Evolutionary conservation across 257 asterid genomes (phyloP).

Genomic region (Mentha longifolia): DNA sequence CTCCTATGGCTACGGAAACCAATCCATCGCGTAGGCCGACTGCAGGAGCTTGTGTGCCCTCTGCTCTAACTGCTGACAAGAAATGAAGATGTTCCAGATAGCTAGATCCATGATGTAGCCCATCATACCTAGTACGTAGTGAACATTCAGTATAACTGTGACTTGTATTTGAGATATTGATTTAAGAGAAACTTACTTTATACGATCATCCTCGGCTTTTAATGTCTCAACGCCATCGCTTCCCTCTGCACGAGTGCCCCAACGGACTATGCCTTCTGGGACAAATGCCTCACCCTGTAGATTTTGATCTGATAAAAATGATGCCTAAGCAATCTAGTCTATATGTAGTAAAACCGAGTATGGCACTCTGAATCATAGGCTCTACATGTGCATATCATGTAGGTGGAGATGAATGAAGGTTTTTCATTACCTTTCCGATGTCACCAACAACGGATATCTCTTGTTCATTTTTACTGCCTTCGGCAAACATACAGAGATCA

Average conservation of each 20-base stretch:
- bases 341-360: neutral
- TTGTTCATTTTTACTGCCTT: slow-evolving; percentile 95
- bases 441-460: slow-evolving; percentile 94
- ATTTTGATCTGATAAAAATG: neutral
- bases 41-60: slow-evolving; percentile 64
- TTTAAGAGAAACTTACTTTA: slow-evolving; percentile 53
- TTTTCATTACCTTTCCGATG: slow-evolving; percentile 70
- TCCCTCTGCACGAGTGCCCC: slow-evolving; percentile 75
- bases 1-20: slow-evolving; percentile 93
- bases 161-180: neutral
- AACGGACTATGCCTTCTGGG: slow-evolving; percentile 80
- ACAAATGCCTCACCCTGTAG: slow-evolving; percentile 92
- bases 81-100: slow-evolving; percentile 86
- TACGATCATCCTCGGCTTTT: slow-evolving; percentile 69
- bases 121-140: slow-evolving; percentile 64
- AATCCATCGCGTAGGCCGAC: slow-evolving; percentile 80
- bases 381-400: neutral
- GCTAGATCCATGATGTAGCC: slow-evolving; percentile 97
- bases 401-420: slow-evolving; percentile 13
- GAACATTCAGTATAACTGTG: neutral
- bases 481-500: slow-evolving; percentile 97
- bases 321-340: neutral
- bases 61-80: slow-evolving; percentile 63
- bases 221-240: slow-evolving; percentile 64
- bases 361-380: neutral